Evolutionary conservation across 2,329 filamentous ascomycete genomes (phyloP).

Genomic region (Pseudopithomyces chartarum): DNA sequence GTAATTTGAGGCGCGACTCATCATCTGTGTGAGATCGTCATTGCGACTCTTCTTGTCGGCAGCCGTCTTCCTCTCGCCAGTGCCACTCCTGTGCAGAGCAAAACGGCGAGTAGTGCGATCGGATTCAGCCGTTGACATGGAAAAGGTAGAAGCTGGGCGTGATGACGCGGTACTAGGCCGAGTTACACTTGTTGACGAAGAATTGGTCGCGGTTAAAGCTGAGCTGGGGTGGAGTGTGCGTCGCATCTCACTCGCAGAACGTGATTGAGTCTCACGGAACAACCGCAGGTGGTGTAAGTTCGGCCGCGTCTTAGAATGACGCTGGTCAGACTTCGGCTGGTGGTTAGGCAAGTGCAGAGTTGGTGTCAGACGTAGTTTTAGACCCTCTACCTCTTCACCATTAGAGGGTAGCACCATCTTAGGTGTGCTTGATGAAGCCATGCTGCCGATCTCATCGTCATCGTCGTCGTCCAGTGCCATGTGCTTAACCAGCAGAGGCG

Average conservation of each 20-base stretch:
- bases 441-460: slow-evolving; percentile 47
- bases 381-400: slow-evolving; percentile 68
- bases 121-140: slow-evolving; percentile 31
- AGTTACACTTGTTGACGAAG: slow-evolving; percentile 20
- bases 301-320: slow-evolving; percentile 27
- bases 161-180: slow-evolving; percentile 39
- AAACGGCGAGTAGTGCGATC: slow-evolving; percentile 46
- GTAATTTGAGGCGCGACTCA: slow-evolving; percentile 90
- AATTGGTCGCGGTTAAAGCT: slow-evolving; percentile 19
- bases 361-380: slow-evolving; percentile 82
- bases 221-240: slow-evolving; percentile 37
- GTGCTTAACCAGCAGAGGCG: slow-evolving; percentile 64
- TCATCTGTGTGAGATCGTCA: slow-evolving; percentile 96
- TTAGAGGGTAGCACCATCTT: slow-evolving; percentile 28
- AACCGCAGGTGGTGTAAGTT: slow-evolving; percentile 41
- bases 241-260: slow-evolving; percentile 37
- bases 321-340: slow-evolving; percentile 39
- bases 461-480: slow-evolving; percentile 57
- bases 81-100: slow-evolving; percentile 45
- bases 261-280: slow-evolving; percentile 38
- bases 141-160: slow-evolving; percentile 26
- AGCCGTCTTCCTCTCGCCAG: slow-evolving; percentile 51
- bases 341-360: slow-evolving; percentile 67
- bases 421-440: slow-evolving; percentile 19
- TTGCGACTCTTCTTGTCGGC: slow-evolving; percentile 66